These are phyloP conservation scores for Umbelopsis sp. DNA, from an alignment of 192 early-diverging fungal species.

Conservation along the genomic window DNA sequence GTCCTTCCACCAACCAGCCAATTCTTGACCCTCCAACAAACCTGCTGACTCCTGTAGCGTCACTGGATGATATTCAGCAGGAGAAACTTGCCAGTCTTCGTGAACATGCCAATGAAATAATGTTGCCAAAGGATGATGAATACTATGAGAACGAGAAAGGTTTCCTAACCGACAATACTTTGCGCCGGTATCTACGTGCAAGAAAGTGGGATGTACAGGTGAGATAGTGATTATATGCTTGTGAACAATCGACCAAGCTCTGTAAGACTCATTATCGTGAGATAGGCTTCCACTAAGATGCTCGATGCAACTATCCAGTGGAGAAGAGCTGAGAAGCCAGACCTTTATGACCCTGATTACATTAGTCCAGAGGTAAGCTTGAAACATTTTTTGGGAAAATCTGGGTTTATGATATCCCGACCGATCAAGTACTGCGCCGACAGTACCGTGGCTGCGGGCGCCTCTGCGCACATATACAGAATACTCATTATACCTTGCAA, in stretches of 20 bases:
- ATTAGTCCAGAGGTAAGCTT: constrained; percentile 70
- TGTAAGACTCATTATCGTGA: constrained; percentile 4
- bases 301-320: constrained; percentile 79
- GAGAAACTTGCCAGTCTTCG: constrained; percentile 28
- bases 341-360: constrained; percentile 67
- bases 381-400: not conserved
- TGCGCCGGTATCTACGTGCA: constrained; percentile 44
- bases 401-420: constrained; percentile 15
- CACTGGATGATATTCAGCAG: constrained; percentile 32
- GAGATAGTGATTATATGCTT: not conserved
- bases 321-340: constrained; percentile 74
- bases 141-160: constrained; percentile 41
- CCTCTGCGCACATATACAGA: not conserved
- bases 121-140: constrained; percentile 30
- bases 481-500: not conserved
- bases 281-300: constrained; percentile 56
- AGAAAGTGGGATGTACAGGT: constrained; percentile 47
- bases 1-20: constrained; percentile 25
- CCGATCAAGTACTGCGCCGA: not conserved
- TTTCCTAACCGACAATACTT: constrained; percentile 37
- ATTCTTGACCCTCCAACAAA: constrained; percentile 29
- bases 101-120: constrained; percentile 21
- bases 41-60: not conserved
- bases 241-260: not conserved
- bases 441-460: not conserved